Evolutionary conservation across 306 rosid genomes (phyloP).

Genomic region (Fagus crenata): DNA sequence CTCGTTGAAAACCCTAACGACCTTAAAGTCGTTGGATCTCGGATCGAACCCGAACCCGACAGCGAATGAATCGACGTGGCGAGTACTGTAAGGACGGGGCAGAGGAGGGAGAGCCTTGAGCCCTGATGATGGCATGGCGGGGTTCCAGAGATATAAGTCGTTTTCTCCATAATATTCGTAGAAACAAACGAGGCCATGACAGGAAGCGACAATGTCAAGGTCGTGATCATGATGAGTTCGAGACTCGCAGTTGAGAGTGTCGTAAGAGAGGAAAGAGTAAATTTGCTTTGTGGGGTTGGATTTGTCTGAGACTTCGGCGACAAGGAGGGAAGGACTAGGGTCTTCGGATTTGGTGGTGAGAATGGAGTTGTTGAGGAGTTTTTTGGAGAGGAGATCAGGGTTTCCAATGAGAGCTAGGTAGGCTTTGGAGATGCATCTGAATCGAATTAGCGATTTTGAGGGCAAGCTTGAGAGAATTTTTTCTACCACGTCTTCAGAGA

Average conservation of each 20-base stretch:
- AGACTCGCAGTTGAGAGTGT: not conserved
- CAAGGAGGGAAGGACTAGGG: not conserved
- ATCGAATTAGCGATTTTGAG: not conserved
- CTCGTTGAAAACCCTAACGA: not conserved
- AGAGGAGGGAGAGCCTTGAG: not conserved
- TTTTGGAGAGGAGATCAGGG: not conserved
- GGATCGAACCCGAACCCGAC: not conserved
- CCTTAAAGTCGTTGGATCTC: not conserved
- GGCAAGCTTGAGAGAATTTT: not conserved
- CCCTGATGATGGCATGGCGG: not conserved
- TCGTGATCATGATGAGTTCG: not conserved
- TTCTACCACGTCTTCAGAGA: not conserved
- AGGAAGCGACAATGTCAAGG: too few species aligned
- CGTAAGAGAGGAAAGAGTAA: not conserved
- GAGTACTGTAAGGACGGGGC: not conserved
- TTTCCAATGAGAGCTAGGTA: not conserved
- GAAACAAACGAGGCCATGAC: too few species aligned
- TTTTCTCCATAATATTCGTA: too few species aligned
- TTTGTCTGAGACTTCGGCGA: not conserved
- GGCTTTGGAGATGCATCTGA: not conserved
- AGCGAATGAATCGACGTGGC: too few species aligned
- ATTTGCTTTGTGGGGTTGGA: too few species aligned
- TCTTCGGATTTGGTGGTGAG: not conserved
- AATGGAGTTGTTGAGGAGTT: not conserved
- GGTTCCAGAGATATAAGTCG: too few species aligned